phyloP scores from a whole-genome alignment of 176 grass and related monocot species.

The Raddia guianensis region DNA sequence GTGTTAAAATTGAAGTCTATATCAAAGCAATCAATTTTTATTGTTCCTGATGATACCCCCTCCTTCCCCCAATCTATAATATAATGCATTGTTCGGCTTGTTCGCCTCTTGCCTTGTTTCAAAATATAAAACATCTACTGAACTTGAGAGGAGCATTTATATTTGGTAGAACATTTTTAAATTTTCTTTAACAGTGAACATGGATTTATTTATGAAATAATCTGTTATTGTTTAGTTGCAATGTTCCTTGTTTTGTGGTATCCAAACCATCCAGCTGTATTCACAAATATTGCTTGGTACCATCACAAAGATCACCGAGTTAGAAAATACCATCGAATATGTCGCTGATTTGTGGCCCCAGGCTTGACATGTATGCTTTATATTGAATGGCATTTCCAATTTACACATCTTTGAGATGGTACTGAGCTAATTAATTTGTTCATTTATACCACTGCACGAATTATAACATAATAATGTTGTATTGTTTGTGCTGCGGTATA shows the following conservation, averaged over 20 bases:
- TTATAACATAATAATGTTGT: neutral
- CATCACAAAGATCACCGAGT: neutral
- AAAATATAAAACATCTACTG: constrained; percentile 4
- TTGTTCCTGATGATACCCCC: neutral
- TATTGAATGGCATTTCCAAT: neutral
- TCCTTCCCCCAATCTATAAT: neutral
- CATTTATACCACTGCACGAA: constrained; percentile 23
- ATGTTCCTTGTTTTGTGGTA: constrained; percentile 13
- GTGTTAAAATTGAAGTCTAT: constrained; percentile 19
- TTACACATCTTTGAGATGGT: too few species aligned
- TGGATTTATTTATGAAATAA: constrained; percentile 15
- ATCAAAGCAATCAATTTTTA: neutral
- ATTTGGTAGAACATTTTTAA: neutral
- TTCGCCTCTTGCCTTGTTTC: constrained; percentile 14
- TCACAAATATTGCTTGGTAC: neutral
- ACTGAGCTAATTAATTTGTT: neutral
- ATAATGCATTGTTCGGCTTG: neutral
- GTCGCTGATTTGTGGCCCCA: neutral
- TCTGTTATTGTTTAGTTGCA: neutral
- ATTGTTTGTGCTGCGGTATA: neutral
- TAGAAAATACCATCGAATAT: neutral
- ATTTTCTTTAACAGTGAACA: constrained; percentile 5
- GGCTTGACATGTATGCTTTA: neutral
- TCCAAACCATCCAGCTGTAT: neutral
- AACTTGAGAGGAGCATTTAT: neutral